Conservation (phyloP, 176 grass and related monocot species). For the Chloris gayana region DNA sequence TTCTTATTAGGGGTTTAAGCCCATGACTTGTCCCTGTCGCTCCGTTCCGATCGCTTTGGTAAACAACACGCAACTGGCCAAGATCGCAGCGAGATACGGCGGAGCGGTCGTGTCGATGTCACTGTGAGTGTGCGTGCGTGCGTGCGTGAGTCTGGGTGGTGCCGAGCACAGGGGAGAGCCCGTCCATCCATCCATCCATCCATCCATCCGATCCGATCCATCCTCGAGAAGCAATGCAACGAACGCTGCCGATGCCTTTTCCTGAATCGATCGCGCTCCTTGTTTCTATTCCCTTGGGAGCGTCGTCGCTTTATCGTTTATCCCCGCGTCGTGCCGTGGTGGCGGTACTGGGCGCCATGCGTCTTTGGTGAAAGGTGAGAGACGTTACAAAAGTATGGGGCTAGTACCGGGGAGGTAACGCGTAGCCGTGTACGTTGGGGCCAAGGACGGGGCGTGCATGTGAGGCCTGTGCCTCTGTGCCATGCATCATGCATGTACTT, state of each 20-base stretch:
- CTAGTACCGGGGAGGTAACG: neutral
- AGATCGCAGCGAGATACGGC: conserved; percentile 12
- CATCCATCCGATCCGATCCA: no score
- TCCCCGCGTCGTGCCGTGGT: neutral
- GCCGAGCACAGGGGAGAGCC: neutral
- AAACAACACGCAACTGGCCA: neutral
- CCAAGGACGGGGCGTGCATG: conserved; percentile 16
- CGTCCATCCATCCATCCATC: neutral
- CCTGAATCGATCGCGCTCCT: neutral
- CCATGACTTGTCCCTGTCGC: conserved; percentile 9
- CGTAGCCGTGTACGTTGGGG: neutral
- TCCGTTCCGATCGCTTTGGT: neutral
- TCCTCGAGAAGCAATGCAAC: neutral
- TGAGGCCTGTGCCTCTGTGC: neutral
- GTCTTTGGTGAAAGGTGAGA: conserved; percentile 37
- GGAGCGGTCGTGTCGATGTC: neutral
- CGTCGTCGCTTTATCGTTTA: conserved; percentile 20
- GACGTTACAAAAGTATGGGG: conserved; percentile 19
- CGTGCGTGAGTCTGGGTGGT: neutral
- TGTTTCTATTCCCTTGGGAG: conserved; percentile 35
- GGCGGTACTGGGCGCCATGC: neutral
- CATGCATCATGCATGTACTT: neutral
- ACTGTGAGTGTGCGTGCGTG: neutral
- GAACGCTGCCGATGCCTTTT: neutral
- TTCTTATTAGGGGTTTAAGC: neutral